Evolutionary conservation across 192 early-diverging fungal genomes (phyloP), one percentile per base, ranked within the genome.

Genomic region (Coemansia sp.): DNA sequence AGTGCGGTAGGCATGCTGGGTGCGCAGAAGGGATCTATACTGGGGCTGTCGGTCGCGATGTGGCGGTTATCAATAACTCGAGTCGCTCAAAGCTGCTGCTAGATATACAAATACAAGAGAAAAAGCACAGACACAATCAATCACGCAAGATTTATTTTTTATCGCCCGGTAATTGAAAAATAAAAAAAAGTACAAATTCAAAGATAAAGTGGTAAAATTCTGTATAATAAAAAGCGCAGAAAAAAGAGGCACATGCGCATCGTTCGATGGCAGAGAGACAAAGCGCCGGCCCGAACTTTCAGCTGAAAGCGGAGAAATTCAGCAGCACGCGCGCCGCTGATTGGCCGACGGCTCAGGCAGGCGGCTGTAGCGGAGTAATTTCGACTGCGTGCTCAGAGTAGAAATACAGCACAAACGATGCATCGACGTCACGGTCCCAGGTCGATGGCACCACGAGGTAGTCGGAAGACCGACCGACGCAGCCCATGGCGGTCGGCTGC

Each of bases 401-500:
- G 57, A 80, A 75, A 36, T 80, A 80, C 72, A 80, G 51, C 11
- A 80, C 77, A 71, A 80, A 80, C 4, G 65, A 48, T 4, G 77
- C 63, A 31, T 60, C 51, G 11, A 54, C 66, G 40, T 71, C 68
- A 36, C 58, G 54, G 34, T 75, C 77, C 77, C 77, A 80, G 32
- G 72, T 67, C 57, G 77, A 74, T 29, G 69, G 63, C 55, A 75
- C 77, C 2, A 80, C 66, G 29, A 80, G 65, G 56, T 71, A 70
- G 65, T 80, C 72, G 11, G 71, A 59, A 40, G 66, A 54, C 42
- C 30, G 36, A 56, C 34, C 64, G 16, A 36, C 64, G 31, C 36
- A 49, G 64, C 67, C 76, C 22, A 80, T 56, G 4, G 25, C 11
- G 11, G 69, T 52, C 8, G 38, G 68, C 29, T 66, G 77, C 10